These are phyloP conservation scores for Cajanus cajan DNA, from an alignment of 306 rosid genomes.

Conservation along the genomic window DNA sequence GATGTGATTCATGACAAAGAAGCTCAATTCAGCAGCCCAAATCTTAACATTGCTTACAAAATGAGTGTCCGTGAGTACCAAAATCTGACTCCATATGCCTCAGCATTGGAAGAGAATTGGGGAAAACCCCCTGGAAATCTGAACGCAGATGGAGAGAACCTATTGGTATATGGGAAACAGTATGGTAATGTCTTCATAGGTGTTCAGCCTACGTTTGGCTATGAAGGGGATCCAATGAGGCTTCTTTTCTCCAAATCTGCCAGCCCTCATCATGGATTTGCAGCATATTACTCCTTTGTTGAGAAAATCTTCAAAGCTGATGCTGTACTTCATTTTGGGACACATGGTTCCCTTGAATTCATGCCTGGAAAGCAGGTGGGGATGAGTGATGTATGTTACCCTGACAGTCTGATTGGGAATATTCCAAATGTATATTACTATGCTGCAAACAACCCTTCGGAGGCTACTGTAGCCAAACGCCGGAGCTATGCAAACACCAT, in stretches of 20 bases:
- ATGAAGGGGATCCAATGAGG: slow-evolving; percentile 98
- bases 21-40: slow-evolving; percentile 98
- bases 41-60: slow-evolving; percentile 86
- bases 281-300: slow-evolving; percentile 88
- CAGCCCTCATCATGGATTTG: slow-evolving; percentile 98
- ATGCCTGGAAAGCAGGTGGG: slow-evolving; percentile 99
- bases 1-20: slow-evolving; percentile 93
- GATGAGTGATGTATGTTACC: slow-evolving; percentile 96
- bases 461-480: slow-evolving; percentile 98
- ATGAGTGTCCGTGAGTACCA: slow-evolving; percentile 91
- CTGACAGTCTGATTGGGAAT: slow-evolving; percentile 92
- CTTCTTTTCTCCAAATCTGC: slow-evolving; percentile 98
- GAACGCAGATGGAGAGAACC: slow-evolving; percentile 96
- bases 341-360: slow-evolving; percentile 97
- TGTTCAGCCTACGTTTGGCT: slow-evolving; percentile 96
- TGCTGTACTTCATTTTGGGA: slow-evolving; percentile 94
- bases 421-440: slow-evolving; percentile 93
- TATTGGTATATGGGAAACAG: slow-evolving; percentile 88
- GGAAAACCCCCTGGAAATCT: slow-evolving; percentile 96
- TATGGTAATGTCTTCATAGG: slow-evolving; percentile 93
- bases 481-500: slow-evolving; percentile 97
- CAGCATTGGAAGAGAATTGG: slow-evolving; percentile 94
- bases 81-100: slow-evolving; percentile 71
- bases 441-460: slow-evolving; percentile 97
- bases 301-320: slow-evolving; percentile 95